Evolutionary conservation across 768 basidiomycete species (phyloP), one percentile per base, ranked within the genome.

Genomic region (Collybiopsis luxurians): DNA sequence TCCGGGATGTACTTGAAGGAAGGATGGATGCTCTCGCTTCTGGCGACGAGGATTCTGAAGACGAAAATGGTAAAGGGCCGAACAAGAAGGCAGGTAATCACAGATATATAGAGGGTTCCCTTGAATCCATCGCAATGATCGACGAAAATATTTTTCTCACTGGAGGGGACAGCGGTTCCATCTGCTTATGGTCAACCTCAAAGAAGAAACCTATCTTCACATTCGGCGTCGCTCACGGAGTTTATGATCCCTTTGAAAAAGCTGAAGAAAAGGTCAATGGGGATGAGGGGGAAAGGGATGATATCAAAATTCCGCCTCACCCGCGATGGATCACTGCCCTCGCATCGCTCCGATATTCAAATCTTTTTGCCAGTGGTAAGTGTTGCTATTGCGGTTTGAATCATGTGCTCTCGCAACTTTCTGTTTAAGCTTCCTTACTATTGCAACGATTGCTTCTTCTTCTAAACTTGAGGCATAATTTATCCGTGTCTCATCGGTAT

Each of bases 201-300:
- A 96, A 94, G 79, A 98, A 98, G 77, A 98, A 98, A 71, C 93
- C 97, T 0, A 74, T 96, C 43, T 97, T 91, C 71, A 92, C 88
- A 0, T 84, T 89, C 57, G 79, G 88, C 5, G 74, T 98, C 44
- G 91, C 93, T 3, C 97, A 99, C 68, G 97, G 97, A 4, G 72
- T 95, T 43, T 80, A 90, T 61, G 84, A 89, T 39, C 50, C 50
- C 21, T 39, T 39, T 9, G 21, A 19, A 36, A 28, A 49, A 23
- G 27, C 30, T 31, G 48, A 11, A 3, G 48, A 36, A 19, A 23
- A 36, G 12, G 48, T 21, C 4, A 30, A 47, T 28, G n/a, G 17
- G 46, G 9, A 45, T 23, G 24, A 45, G 3, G 44, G 13, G 26
- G 27, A 17, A 3, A 10, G 15, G 17, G 50, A 40, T 24, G 50